Percentiles rank a stretch among this genome's conserved stretches.
Evolutionary conservation across 345 rosid genomes (phyloP).

Genomic region (Pistacia integerrima): DNA sequence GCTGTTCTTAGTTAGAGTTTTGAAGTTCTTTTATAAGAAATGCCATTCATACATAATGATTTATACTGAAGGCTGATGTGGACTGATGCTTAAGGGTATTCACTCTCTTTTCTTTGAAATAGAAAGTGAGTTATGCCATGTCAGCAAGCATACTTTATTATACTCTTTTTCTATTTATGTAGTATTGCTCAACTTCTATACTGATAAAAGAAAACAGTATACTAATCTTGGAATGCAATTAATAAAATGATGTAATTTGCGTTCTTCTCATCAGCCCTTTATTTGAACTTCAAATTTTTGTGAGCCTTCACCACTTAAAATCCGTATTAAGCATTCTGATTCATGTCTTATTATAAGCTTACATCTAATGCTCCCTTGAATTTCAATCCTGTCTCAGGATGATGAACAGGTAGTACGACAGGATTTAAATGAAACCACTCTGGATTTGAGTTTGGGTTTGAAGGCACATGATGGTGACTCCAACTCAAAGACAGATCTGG

Average conservation of each 20-base stretch:
- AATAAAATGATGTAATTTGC: neutral
- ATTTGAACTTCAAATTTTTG: neutral
- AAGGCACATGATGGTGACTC: conserved; percentile 49
- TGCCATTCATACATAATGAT: conserved; percentile 5
- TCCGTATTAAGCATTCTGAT: neutral
- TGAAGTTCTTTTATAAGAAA: neutral
- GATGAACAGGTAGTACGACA: conserved; percentile 58
- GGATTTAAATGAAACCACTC: conserved; percentile 87
- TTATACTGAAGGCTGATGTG: conserved; percentile 4
- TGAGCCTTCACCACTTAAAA: neutral
- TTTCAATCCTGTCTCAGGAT: conserved; percentile 45
- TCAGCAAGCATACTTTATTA: neutral
- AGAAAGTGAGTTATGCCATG: neutral
- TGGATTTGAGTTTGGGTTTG: conserved; percentile 72
- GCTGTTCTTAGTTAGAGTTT: neutral
- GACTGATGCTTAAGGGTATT: conserved; percentile 2
- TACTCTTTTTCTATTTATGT: neutral
- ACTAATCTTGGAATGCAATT: neutral
- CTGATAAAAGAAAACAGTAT: neutral
- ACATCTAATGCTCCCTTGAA: conserved; percentile 23
- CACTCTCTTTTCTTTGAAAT: conserved; percentile 6
- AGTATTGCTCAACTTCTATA: neutral
- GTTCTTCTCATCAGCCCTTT: neutral
- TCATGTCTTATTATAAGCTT: neutral
- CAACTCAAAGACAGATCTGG: conserved; percentile 31